Conservation (phyloP, 805 yeast genomes). For the Clavispora santaluciae region DNA sequence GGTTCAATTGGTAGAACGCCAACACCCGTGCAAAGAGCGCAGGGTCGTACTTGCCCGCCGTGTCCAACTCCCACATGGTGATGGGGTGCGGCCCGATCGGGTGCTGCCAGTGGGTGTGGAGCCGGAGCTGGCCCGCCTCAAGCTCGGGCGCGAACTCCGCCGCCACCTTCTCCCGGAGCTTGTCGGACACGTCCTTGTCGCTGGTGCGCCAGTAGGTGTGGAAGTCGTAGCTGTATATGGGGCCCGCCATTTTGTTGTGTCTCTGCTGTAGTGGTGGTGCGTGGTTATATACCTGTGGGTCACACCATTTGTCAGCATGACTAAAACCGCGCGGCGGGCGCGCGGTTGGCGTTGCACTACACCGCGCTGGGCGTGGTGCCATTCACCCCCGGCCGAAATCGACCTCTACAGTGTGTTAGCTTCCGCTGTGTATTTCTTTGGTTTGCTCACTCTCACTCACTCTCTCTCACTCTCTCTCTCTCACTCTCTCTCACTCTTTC, state of each 20-base stretch:
- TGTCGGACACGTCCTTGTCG: constrained; percentile 27
- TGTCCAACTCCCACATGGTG: constrained; percentile 55
- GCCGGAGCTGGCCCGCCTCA: constrained; percentile 35
- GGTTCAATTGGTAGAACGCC: constrained; percentile 50
- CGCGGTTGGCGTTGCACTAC: too few species aligned
- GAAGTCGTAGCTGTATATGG: constrained; percentile 38
- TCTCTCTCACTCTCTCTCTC: too few species aligned
- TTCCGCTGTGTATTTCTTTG: too few species aligned
- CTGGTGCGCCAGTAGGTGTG: constrained; percentile 49
- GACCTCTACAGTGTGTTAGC: too few species aligned
- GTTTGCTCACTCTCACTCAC: too few species aligned
- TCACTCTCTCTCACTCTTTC: too few species aligned
- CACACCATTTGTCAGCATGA: not conserved
- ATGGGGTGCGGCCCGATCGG: constrained; percentile 58
- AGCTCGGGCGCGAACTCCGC: constrained; percentile 41
- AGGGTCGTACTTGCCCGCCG: constrained; percentile 27
- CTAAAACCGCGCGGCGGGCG: too few species aligned
- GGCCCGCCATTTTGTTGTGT: not conserved
- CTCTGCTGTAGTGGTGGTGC: not conserved
- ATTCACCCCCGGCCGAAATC: too few species aligned
- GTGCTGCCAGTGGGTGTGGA: constrained; percentile 41
- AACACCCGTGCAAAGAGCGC: constrained; percentile 41
- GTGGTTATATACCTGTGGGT: not conserved
- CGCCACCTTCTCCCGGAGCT: constrained; percentile 36
- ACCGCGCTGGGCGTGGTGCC: too few species aligned